Base-by-base conservation (phyloP, 2,329 filamentous ascomycete species). In the Zasmidium cellare region DNA sequence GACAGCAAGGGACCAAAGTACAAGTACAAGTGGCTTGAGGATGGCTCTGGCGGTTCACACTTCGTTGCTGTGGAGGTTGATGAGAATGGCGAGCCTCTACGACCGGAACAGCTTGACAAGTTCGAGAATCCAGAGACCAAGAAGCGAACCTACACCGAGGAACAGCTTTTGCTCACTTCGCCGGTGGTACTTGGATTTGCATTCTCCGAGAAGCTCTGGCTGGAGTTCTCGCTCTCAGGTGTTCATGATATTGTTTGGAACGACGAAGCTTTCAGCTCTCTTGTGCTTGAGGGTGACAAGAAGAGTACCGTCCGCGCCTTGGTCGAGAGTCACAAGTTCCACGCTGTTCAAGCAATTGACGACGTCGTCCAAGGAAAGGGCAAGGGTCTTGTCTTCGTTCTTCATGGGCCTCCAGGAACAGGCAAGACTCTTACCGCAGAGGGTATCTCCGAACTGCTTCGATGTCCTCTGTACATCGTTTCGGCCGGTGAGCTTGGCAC, bases 361-460 rank as follows among this genome's bases (percentile, higher is more conserved):
- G 91, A 82, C 57, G 78, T 81, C n/a, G 78, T 82, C 7, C 78
- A 80, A 67, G 91, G 91, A 68, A 96, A 96, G 72, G 92, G 91
- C 58, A 91, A 90, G 68, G 91, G 92, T 0, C 84, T 96, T 16
- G 91, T 96, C 38, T 82, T 84, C 41, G 89, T 96, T 1, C 82
- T 96, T 0, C 91, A 96, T 65, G 91, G 91, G 2, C 89, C 90
- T 3, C 91, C 92, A 0, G 92, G 91, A 18, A 93, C 91, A 0
- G 92, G 92, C 51, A 96, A 96, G 76, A 96, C 91, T 0, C 80
- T 96, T 5, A 96, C 92, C 0, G 91, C 90, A 1, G 91, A 96
- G 71, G 89, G 88, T 11, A 93, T 96, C 61, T 90, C 89, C 9
- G 91, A 96, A 70, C 81, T 92, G 12, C 84, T 96, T 53, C 87